Conservation (phyloP, 148 eudicot species). For the Tetragonia tetragonoides region DNA sequence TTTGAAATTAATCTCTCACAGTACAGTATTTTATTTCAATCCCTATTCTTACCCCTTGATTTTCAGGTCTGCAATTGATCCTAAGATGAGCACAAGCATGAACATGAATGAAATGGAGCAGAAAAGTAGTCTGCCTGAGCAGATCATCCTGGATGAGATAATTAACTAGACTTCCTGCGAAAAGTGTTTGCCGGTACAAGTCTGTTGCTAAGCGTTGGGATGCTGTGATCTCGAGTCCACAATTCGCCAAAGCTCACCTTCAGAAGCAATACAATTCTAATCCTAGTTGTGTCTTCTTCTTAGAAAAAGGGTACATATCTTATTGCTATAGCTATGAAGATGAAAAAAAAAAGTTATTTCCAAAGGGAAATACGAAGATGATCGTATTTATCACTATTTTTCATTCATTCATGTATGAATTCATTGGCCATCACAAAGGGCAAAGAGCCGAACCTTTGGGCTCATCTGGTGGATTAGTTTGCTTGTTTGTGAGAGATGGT, state of each 20-base stretch:
- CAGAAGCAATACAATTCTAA: not conserved
- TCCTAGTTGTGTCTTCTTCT: not conserved
- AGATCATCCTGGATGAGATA: not conserved
- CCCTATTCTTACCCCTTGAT: no score
- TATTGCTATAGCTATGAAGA: slow-evolving; percentile 2
- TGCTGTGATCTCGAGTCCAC: not conserved
- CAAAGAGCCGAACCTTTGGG: not conserved
- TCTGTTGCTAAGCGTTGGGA: not conserved
- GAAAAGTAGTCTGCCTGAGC: not conserved
- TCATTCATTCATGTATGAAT: no score
- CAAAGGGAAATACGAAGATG: not conserved
- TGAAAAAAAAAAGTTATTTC: not conserved
- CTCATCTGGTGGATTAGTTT: not conserved
- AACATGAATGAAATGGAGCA: slow-evolving; percentile 1
- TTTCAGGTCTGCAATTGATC: no score
- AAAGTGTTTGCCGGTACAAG: not conserved
- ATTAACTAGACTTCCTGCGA: not conserved
- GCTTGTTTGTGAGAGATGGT: not conserved
- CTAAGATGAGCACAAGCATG: no score
- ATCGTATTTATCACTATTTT: no score
- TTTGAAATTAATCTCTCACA: no score
- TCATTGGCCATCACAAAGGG: not conserved
- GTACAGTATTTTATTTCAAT: no score
- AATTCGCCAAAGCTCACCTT: not conserved
- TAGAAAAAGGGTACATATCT: not conserved